Evolutionary conservation across 2,329 filamentous ascomycete species (phyloP).

Genomic region (Fusarium haematococcum): DNA sequence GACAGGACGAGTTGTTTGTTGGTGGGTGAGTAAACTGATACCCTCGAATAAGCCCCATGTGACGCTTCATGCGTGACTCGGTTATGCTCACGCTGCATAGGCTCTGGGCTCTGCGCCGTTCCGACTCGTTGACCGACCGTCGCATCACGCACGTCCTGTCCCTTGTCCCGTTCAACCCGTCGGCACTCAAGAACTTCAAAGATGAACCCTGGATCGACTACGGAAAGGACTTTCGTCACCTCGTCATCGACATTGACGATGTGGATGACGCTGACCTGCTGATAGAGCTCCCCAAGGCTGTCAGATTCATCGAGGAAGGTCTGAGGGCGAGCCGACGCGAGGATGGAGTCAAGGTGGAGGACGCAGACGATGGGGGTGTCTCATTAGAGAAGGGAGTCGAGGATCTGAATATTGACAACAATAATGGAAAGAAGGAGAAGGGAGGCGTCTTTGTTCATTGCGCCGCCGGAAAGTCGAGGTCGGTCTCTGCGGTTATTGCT

Average conservation of each 20-base stretch:
- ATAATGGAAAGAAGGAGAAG: conserved; percentile 26
- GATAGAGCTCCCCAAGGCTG: conserved; percentile 80
- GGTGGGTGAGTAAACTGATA: conserved; percentile 50
- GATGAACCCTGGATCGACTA: conserved; percentile 61
- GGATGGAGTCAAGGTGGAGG: conserved; percentile 12
- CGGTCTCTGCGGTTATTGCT: conserved; percentile 84
- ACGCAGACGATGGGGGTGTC: conserved; percentile 34
- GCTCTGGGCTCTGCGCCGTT: conserved; percentile 81
- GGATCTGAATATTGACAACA: conserved; percentile 23
- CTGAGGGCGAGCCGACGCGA: conserved; percentile 55
- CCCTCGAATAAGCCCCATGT: conserved; percentile 1
- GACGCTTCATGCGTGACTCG: conserved; percentile 14
- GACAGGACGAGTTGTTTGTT: conserved; percentile 55
- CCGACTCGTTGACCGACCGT: conserved; percentile 74
- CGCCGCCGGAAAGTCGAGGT: conserved; percentile 96
- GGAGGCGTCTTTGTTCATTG: conserved; percentile 73
- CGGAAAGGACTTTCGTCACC: conserved; percentile 74
- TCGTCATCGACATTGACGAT: conserved; percentile 89
- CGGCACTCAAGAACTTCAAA: conserved; percentile 57
- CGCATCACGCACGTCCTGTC: conserved; percentile 94
- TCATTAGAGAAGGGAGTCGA: conserved; percentile 33
- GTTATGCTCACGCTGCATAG: conserved; percentile 50
- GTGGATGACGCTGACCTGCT: conserved; percentile 89
- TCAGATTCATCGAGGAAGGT: conserved; percentile 85
- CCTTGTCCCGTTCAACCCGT: conserved; percentile 70